These are phyloP conservation scores for Trichoderma pleuroti DNA, from an alignment of 2,329 filamentous ascomycete genomes.

Conservation along the genomic window DNA sequence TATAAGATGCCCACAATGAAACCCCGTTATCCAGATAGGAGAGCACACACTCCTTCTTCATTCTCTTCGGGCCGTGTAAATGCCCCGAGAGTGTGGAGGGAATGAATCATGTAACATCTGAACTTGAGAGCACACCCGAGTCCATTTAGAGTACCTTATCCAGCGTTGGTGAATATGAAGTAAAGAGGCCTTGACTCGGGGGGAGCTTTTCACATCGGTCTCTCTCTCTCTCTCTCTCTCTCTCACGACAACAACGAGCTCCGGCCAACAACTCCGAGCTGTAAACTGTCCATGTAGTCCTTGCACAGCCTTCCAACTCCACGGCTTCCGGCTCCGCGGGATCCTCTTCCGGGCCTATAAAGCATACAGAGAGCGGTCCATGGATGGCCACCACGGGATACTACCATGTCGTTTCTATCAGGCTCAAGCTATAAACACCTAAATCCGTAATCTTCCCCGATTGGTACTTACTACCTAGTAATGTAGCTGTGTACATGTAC, in stretches of 20 bases:
- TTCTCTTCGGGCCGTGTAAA: not conserved
- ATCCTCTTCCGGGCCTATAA: not conserved
- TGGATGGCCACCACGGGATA: not conserved
- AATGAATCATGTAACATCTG: not conserved
- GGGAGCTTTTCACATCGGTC: not conserved
- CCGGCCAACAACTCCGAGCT: not conserved
- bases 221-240: not conserved
- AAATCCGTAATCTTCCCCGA: not conserved
- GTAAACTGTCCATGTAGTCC: not conserved
- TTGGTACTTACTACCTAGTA: not conserved
- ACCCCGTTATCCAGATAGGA: not conserved
- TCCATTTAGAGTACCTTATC: not conserved
- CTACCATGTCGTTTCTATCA: not conserved
- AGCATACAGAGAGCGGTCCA: not conserved
- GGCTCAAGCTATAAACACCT: not conserved
- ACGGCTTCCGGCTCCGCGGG: not conserved
- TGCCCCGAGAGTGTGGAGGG: not conserved
- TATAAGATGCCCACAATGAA: not conserved
- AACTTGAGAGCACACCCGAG: not conserved
- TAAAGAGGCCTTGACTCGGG: not conserved
- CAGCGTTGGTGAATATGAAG: not conserved
- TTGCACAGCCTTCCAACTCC: not conserved
- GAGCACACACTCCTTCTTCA: not conserved
- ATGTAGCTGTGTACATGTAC: not conserved
- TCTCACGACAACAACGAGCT: not conserved